These are phyloP conservation scores for Tremella yokohamensis DNA, from an alignment of 768 basidiomycete species.

Conservation along the genomic window DNA sequence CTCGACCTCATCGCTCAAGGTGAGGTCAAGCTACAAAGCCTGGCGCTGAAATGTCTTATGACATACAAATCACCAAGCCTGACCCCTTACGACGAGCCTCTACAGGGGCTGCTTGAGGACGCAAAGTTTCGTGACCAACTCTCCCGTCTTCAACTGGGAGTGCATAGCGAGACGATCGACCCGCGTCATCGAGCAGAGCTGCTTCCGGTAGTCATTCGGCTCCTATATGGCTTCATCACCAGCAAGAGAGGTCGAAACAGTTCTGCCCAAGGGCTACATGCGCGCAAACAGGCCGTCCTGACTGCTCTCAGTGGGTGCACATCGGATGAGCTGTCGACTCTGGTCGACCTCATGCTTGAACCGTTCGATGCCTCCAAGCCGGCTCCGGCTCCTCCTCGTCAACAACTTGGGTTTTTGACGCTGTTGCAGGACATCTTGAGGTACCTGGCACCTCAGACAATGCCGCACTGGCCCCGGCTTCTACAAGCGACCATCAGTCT, in stretches of 20 bases:
- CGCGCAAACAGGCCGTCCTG: conserved; percentile 72
- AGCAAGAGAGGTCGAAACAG: conserved; percentile 65
- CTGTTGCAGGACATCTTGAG: conserved; percentile 79
- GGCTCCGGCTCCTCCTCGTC: conserved; percentile 49
- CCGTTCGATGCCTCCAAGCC: conserved; percentile 55
- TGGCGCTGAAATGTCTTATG: conserved; percentile 72
- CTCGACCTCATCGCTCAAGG: conserved; percentile 75
- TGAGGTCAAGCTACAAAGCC: conserved; percentile 69
- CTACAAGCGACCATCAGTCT: conserved; percentile 67
- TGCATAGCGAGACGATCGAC: conserved; percentile 58
- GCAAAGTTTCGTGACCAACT: conserved; percentile 86
- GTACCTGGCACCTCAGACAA: conserved; percentile 71
- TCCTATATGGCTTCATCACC: conserved; percentile 84
- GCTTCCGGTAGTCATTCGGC: conserved; percentile 66
- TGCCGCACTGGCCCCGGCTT: conserved; percentile 69
- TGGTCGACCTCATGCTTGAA: conserved; percentile 83
- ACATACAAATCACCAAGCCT: conserved; percentile 72
- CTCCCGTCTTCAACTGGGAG: conserved; percentile 62
- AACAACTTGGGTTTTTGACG: conserved; percentile 78
- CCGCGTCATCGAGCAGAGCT: conserved; percentile 62
- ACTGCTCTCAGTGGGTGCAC: conserved; percentile 66
- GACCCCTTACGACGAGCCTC: conserved; percentile 60
- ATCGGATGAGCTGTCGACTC: conserved; percentile 66
- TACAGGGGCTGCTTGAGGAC: conserved; percentile 73
- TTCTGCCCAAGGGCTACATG: conserved; percentile 60